These are phyloP conservation scores for Alopecurus myosuroides DNA, from an alignment of 176 grass and related monocot species.

Conservation along the genomic window DNA sequence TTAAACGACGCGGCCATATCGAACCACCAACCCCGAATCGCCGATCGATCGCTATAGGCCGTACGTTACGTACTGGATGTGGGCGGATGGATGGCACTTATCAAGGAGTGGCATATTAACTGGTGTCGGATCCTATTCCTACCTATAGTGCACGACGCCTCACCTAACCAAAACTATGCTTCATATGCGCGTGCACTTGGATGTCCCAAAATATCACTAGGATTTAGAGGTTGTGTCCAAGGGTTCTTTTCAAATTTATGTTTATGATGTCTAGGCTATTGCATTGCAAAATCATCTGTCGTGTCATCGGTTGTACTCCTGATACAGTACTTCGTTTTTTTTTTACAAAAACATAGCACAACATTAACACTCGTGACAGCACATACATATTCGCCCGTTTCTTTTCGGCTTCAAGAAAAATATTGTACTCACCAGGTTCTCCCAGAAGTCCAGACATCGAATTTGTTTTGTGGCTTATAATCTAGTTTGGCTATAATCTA, in stretches of 20 bases:
- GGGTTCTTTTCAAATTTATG: background rate
- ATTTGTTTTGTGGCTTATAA: too few species aligned
- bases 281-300: too few species aligned
- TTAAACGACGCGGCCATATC: background rate
- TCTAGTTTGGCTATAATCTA: too few species aligned
- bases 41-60: background rate
- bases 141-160: background rate
- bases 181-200: background rate
- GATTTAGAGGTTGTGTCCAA: background rate
- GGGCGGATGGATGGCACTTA: background rate
- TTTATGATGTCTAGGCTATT: too few species aligned
- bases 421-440: too few species aligned
- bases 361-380: too few species aligned
- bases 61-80: background rate
- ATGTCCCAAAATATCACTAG: background rate
- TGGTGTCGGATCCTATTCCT: background rate
- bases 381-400: too few species aligned
- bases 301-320: too few species aligned
- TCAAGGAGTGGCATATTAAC: background rate
- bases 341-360: too few species aligned
- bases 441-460: too few species aligned
- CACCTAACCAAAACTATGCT: background rate
- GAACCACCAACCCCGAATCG: conserved; percentile 4
- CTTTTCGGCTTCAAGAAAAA: too few species aligned
- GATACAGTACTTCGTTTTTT: too few species aligned